Percentiles rank a stretch among this genome's conserved stretches.
phyloP scores from a whole-genome alignment of 805 yeast species.

The Helenozyma rhizophorensis region DNA sequence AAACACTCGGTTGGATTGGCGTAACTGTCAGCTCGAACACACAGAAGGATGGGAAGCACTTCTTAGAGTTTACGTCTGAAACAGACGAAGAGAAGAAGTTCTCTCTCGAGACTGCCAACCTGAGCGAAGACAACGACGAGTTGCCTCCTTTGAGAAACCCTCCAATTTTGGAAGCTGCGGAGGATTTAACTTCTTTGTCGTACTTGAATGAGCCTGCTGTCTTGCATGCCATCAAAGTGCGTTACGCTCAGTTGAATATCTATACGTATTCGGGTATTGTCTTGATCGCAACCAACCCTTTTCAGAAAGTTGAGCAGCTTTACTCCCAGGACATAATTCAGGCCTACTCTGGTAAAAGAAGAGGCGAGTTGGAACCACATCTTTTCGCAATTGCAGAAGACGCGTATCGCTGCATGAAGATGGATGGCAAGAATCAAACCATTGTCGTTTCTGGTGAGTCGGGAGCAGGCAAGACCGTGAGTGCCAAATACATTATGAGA shows the following conservation, averaged over 20 bases:
- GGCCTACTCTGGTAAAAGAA: conserved; percentile 85
- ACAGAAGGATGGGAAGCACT: conserved; percentile 40
- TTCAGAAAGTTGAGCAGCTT: conserved; percentile 84
- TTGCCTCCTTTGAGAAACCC: conserved; percentile 88
- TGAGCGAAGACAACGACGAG: conserved; percentile 50
- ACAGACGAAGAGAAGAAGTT: conserved; percentile 38
- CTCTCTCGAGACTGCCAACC: conserved; percentile 44
- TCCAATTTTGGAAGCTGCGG: conserved; percentile 86
- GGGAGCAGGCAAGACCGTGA: conserved; percentile 98
- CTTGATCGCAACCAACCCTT: conserved; percentile 93
- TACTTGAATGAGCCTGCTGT: conserved; percentile 96
- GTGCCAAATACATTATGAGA: conserved; percentile 96
- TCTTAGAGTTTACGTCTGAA: conserved; percentile 52
- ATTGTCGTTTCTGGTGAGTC: conserved; percentile 97
- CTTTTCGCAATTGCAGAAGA: conserved; percentile 97
- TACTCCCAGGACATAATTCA: conserved; percentile 91
- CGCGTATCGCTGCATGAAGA: conserved; percentile 91
- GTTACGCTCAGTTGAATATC: conserved; percentile 85
- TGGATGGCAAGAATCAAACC: conserved; percentile 82
- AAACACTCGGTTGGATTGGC: conserved; percentile 69
- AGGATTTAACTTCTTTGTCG: conserved; percentile 87
- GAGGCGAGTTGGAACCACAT: conserved; percentile 97
- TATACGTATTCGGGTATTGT: conserved; percentile 97
- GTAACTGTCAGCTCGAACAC: conserved; percentile 50
- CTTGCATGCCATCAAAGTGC: conserved; percentile 82